A percentile compares a stretch with the other conserved stretches of the same genome.
Evolutionary conservation across 192 early-diverging fungal genomes (phyloP).

Genomic region (Coemansia sp.): DNA sequence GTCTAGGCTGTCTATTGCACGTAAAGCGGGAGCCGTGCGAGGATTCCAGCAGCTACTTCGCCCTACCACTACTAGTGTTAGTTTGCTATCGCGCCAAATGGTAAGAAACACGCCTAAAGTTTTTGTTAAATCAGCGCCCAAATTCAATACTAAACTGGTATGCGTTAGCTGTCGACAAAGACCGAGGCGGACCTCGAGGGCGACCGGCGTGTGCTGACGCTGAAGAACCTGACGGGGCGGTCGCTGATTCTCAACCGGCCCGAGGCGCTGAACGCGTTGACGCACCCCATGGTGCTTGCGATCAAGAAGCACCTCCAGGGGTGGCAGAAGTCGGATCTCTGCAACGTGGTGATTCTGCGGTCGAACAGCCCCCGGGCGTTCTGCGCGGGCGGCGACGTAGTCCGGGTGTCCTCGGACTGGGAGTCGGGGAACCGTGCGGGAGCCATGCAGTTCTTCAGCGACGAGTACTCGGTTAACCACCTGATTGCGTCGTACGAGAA

Average conservation of each 20-base stretch:
- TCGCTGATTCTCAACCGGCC: constrained; percentile 79
- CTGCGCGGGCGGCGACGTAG: constrained; percentile 90
- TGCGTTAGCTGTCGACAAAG: constrained; percentile 21
- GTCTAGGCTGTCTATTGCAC: neutral
- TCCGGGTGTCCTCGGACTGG: constrained; percentile 55
- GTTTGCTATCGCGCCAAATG: neutral
- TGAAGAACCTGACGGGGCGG: constrained; percentile 51
- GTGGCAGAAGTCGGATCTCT: constrained; percentile 85
- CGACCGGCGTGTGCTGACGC: constrained; percentile 36
- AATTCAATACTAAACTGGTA: neutral
- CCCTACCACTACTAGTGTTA: neutral
- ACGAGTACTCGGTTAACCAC: constrained; percentile 93
- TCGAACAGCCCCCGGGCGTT: constrained; percentile 74
- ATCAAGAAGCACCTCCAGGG: constrained; percentile 81
- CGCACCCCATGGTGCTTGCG: constrained; percentile 77
- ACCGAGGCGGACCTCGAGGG: constrained; percentile 15
- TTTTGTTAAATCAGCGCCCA: neutral
- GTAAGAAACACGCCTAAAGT: neutral
- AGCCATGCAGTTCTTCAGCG: constrained; percentile 81
- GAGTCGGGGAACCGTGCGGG: constrained; percentile 25
- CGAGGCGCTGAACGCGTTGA: constrained; percentile 81
- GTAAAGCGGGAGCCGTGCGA: neutral
- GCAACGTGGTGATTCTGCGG: constrained; percentile 86
- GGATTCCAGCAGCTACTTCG: neutral
- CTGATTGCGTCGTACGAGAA: constrained; percentile 84